phyloP scores from a whole-genome alignment of 768 basidiomycete species.

The Gyrodon lividus region DNA sequence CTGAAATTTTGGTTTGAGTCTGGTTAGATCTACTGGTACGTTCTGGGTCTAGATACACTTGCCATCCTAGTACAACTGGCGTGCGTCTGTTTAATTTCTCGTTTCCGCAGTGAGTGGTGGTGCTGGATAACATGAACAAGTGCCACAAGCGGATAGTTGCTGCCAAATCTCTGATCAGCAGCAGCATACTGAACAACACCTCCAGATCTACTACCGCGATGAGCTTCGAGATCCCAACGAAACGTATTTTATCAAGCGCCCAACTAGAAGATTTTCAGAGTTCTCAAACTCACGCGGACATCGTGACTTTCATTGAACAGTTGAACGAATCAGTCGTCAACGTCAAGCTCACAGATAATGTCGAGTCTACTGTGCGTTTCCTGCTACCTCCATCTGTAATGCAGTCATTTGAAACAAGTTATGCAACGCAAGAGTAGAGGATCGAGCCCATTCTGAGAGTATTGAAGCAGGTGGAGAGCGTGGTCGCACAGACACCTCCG shows the following conservation, averaged over 20 bases:
- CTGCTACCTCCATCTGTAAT: neutral
- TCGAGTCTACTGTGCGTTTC: slow-evolving; percentile 58
- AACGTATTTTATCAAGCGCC: slow-evolving; percentile 70
- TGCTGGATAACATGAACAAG: no score
- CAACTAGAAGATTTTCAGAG: slow-evolving; percentile 83
- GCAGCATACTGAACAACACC: no score
- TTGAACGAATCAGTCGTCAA: slow-evolving; percentile 77
- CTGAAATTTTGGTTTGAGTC: no score
- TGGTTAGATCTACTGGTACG: no score
- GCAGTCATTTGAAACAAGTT: neutral
- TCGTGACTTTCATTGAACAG: slow-evolving; percentile 68
- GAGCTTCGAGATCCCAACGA: slow-evolving; percentile 54
- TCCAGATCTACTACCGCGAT: slow-evolving; percentile 22
- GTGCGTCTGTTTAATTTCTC: no score
- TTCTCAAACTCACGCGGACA: slow-evolving; percentile 64
- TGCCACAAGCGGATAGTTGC: no score
- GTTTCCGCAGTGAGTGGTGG: no score
- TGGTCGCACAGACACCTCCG: slow-evolving; percentile 73
- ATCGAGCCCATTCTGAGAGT: slow-evolving; percentile 60
- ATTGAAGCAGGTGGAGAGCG: slow-evolving; percentile 62
- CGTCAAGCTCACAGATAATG: slow-evolving; percentile 69
- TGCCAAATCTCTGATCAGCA: no score
- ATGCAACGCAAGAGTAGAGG: slow-evolving; percentile 44
- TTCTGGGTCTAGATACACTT: no score
- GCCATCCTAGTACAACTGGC: no score